Percentiles rank a stretch among this genome's conserved stretches.
These are phyloP conservation scores for Aspergillus unguis DNA, from an alignment of 2,329 filamentous ascomycete species.

Conservation along the genomic window DNA sequence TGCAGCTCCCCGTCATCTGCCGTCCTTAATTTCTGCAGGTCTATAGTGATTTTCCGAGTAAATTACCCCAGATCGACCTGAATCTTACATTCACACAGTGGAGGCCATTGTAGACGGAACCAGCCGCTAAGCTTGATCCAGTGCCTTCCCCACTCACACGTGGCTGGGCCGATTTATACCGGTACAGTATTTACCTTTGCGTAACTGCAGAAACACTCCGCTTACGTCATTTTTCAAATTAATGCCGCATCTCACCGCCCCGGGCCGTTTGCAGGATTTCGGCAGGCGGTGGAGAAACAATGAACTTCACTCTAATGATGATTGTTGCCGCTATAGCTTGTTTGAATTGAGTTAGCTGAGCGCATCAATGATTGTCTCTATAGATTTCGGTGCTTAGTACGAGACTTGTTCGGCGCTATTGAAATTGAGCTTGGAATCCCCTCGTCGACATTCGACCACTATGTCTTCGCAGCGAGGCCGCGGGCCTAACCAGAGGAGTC, in stretches of 20 bases:
- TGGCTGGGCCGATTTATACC: conserved; percentile 17
- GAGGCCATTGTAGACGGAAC: not conserved
- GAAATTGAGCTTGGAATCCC: not conserved
- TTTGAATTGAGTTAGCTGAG: not conserved
- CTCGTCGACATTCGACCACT: not conserved
- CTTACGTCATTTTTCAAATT: conserved; percentile 14
- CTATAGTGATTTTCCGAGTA: not conserved
- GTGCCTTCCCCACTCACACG: conserved; percentile 18
- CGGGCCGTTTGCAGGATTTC: not conserved
- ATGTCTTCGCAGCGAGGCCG: conserved; percentile 31
- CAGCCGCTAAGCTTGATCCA: conserved; percentile 12
- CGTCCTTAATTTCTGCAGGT: too few relatives aligned
- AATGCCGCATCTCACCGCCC: conserved; percentile 2
- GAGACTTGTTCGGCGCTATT: too few relatives aligned
- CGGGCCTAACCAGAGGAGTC: conserved; percentile 40
- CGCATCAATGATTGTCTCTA: not conserved
- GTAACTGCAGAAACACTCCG: conserved; percentile 3
- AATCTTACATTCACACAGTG: not conserved
- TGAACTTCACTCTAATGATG: not conserved
- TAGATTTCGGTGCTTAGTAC: not conserved
- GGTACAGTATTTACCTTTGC: not conserved
- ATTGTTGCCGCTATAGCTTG: not conserved
- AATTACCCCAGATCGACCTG: conserved; percentile 22
- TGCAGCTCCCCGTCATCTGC: too few relatives aligned
- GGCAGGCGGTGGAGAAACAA: conserved; percentile 10